Conservation (phyloP, 1,284 basidiomycete species). For the Ganoderma lingzhi region DNA sequence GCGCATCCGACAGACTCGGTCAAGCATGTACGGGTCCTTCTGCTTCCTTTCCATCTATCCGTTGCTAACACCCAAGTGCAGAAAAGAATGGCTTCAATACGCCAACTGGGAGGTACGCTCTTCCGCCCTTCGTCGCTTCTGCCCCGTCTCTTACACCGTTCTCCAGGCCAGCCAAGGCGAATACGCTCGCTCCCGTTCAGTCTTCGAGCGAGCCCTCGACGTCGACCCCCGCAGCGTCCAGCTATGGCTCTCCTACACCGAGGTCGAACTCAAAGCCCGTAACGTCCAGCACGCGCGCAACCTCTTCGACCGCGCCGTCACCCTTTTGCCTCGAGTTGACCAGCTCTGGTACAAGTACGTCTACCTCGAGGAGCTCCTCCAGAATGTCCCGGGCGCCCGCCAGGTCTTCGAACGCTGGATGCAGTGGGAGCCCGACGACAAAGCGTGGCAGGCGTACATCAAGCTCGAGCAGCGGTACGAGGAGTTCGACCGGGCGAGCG, state of each 20-base stretch:
- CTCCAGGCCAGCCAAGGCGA: constrained; percentile 95
- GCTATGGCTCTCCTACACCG: constrained; percentile 96
- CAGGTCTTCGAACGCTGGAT: constrained; percentile 99
- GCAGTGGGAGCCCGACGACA: constrained; percentile 99
- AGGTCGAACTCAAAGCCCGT: constrained; percentile 97
- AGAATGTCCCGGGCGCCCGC: constrained; percentile 94
- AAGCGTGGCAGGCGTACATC: constrained; percentile 99
- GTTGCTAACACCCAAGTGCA: constrained; percentile 38
- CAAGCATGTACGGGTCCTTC: constrained; percentile 70
- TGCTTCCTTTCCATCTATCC: constrained; percentile 5
- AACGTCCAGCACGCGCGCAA: constrained; percentile 98
- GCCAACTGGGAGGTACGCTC: constrained; percentile 80
- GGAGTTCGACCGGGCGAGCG: constrained; percentile 91
- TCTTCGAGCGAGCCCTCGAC: constrained; percentile 97
- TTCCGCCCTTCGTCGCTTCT: background rate
- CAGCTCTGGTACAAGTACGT: constrained; percentile 99
- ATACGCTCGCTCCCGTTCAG: constrained; percentile 90
- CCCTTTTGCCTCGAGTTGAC: constrained; percentile 94
- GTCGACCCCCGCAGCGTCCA: constrained; percentile 91
- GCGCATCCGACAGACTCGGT: constrained; percentile 88
- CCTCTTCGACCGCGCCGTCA: constrained; percentile 96
- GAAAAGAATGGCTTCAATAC: constrained; percentile 85
- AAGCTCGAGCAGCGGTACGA: constrained; percentile 95
- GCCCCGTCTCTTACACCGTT: constrained; percentile 8
- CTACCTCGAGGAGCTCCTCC: constrained; percentile 96